Evolutionary conservation across 2,329 filamentous ascomycete species (phyloP).

Genomic region (Teratosphaeria pseudoeucalypti): DNA sequence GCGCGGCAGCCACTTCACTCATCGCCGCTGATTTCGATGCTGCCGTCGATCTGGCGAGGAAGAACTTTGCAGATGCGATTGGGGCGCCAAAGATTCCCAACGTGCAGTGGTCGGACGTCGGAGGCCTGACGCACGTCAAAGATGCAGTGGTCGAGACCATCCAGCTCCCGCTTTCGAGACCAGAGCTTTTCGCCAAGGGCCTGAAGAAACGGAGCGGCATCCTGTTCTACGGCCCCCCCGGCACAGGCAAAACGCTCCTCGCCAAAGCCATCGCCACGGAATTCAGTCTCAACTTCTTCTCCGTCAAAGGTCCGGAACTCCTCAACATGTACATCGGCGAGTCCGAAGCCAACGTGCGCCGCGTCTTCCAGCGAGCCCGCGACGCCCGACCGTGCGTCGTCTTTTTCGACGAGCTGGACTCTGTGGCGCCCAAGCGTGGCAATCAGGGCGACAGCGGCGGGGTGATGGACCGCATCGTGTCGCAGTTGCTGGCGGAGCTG

Average conservation of each 20-base stretch:
- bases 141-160: conserved; percentile 96
- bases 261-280: conserved; percentile 90
- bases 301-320: conserved; percentile 80
- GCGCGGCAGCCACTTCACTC: conserved; percentile 65
- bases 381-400: conserved; percentile 82
- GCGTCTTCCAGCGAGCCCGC: conserved; percentile 77
- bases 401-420: conserved; percentile 89
- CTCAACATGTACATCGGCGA: conserved; percentile 97
- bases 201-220: conserved; percentile 97
- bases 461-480: conserved; percentile 97
- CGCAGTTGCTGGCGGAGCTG: conserved; percentile 83
- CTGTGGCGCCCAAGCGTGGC: conserved; percentile 87
- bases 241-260: conserved; percentile 84
- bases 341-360: conserved; percentile 80
- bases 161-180: conserved; percentile 79
- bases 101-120: conserved; percentile 92
- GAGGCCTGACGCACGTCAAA: conserved; percentile 86
- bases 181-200: conserved; percentile 89
- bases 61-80: conserved; percentile 96
- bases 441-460: conserved; percentile 96
- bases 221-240: conserved; percentile 81
- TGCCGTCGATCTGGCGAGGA: conserved; percentile 90
- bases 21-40: conserved; percentile 76
- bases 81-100: conserved; percentile 97
- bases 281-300: conserved; percentile 91